Conservation (phyloP, 129 eudicot genomes). For the Artemisia annua region DNA sequence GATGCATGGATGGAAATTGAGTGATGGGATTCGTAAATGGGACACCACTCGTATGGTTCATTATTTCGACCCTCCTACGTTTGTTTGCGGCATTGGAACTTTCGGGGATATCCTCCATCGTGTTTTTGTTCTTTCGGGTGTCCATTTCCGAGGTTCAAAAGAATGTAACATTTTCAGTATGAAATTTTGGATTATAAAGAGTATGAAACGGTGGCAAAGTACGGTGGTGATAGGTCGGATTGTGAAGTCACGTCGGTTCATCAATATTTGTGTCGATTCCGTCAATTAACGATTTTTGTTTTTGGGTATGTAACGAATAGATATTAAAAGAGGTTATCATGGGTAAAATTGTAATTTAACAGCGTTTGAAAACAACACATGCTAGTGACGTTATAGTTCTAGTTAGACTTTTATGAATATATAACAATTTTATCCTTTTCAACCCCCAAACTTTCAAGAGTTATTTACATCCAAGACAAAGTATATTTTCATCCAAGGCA, state of each 20-base stretch:
- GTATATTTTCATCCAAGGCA: too few relatives aligned
- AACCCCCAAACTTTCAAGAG: too few relatives aligned
- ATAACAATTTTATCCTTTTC: too few relatives aligned
- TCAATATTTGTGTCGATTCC: conserved; percentile 25
- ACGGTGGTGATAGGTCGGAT: conserved; percentile 21
- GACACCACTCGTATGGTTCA: conserved; percentile 12
- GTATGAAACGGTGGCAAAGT: conserved; percentile 2
- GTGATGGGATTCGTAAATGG: conserved; percentile 22
- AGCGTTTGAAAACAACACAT: too few relatives aligned
- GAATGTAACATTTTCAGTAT: neutral
- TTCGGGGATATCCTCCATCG: conserved; percentile 7
- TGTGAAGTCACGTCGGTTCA: conserved; percentile 18
- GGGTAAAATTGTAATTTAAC: neutral
- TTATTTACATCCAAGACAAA: too few relatives aligned
- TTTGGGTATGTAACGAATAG: neutral
- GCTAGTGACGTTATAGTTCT: too few relatives aligned
- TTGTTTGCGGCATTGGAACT: conserved; percentile 26
- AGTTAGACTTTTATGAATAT: too few relatives aligned
- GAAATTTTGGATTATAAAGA: neutral
- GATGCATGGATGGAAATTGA: conserved; percentile 28
- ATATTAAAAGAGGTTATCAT: neutral
- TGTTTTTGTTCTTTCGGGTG: conserved; percentile 26
- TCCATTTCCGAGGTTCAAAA: neutral
- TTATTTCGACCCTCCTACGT: conserved; percentile 22
- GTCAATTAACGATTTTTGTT: neutral